Percentiles rank a stretch among this genome's conserved stretches.
Conservation (phyloP, 768 basidiomycete genomes). For the Neoboletus brunneissimus region DNA sequence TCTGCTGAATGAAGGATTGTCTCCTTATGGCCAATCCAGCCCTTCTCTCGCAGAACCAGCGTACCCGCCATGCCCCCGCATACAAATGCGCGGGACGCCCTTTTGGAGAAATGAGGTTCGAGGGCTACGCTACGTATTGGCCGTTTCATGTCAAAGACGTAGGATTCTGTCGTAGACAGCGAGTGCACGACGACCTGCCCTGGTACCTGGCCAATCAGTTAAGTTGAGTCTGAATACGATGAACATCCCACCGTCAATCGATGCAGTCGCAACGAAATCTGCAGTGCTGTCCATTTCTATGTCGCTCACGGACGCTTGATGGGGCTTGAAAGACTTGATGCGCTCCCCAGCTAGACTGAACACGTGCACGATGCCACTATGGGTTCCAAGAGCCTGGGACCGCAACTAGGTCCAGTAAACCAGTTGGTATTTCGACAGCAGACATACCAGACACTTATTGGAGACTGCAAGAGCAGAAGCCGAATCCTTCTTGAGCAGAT, state of each 20-base stretch:
- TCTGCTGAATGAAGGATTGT: slow-evolving; percentile 78
- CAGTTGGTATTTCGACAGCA: not conserved
- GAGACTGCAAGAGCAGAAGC: slow-evolving; percentile 80
- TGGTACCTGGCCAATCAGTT: slow-evolving; percentile 39
- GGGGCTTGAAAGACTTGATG: slow-evolving; percentile 88
- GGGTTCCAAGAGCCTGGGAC: slow-evolving; percentile 83
- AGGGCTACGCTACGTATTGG: slow-evolving; percentile 88
- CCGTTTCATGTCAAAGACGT: slow-evolving; percentile 86
- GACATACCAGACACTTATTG: slow-evolving; percentile 63
- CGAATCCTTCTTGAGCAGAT: slow-evolving; percentile 85
- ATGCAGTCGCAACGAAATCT: slow-evolving; percentile 90
- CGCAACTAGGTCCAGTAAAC: not conserved
- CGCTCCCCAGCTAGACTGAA: slow-evolving; percentile 75
- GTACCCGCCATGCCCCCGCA: slow-evolving; percentile 91
- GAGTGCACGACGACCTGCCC: slow-evolving; percentile 92
- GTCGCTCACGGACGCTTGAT: slow-evolving; percentile 83
- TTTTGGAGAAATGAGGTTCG: slow-evolving; percentile 86
- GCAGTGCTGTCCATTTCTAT: slow-evolving; percentile 79
- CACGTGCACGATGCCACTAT: slow-evolving; percentile 88
- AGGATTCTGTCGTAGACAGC: slow-evolving; percentile 71
- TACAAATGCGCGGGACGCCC: slow-evolving; percentile 73
- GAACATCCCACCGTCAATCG: slow-evolving; percentile 75
- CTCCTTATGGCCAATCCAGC: slow-evolving; percentile 95
- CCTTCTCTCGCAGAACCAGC: slow-evolving; percentile 87
- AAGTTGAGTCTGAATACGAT: slow-evolving; percentile 48